Base-by-base conservation (phyloP, 2,329 filamentous ascomycete genomes). In the Penicillium sp. region DNA sequence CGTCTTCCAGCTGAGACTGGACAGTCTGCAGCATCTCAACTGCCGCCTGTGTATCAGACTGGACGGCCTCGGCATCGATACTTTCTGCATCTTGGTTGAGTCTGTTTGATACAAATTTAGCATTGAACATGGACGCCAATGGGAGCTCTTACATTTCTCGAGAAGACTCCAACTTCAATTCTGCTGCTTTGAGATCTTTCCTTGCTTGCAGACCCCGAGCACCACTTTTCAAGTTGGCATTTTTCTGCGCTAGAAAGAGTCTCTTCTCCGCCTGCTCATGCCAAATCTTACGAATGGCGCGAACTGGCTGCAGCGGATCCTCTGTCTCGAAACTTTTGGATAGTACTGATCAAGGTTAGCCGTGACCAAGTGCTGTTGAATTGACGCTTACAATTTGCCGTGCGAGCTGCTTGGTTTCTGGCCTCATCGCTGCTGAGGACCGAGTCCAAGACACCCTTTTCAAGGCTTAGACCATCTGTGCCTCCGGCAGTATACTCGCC, bases 141-240 rank as follows among this genome's bases (percentile, higher is more conserved):
- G n/a, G 18, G 12, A 17, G 34, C n/a, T 13, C 77, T 66, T 70
- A 86, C 83, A 78, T 46, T 8, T 68, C 68, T 32, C 77, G 71
- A 0, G 83, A 86, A 39, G 84, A 80, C 9, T 82, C 79, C 2
- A 90, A 78, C 13, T 81, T 80, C 56, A 85, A 85, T 64, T 95
- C 90, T 23, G 86, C 82, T 3, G 81, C 81, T 43, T 85, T 83
- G 15, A 94, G 71, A 1, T 85, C 83, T 62, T 94, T 93, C n/a
- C 90, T 79, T 0, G 90, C 90, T 54, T 87, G 82, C 78, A 88
- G 75, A 0, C 91, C 91, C 34, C 90, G 76, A 1, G 88, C 82
- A 27, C 91, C 90, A 63, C 89, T 93, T 45, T 89, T 79, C 33
- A 91, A 73, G 34, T 84, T 79, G 7, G 90, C 89, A 64, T 90